Evolutionary conservation across 2,329 filamentous ascomycete species (phyloP).

Genomic region (Xylariomycetidae sp.): DNA sequence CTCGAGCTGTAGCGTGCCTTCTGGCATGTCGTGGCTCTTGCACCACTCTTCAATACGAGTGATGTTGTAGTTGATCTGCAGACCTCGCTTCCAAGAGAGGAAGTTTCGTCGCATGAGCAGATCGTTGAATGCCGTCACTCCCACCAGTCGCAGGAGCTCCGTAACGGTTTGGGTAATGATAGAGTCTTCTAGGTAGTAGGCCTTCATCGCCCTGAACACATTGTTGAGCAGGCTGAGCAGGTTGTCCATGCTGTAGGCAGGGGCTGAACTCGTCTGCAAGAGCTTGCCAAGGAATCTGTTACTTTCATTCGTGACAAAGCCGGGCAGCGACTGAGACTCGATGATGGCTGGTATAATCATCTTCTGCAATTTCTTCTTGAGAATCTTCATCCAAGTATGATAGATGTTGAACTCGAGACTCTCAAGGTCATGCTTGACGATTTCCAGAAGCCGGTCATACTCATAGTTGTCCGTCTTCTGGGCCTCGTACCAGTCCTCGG

Average conservation of each 20-base stretch:
- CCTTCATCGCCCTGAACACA: slow-evolving; percentile 98
- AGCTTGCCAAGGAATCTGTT: slow-evolving; percentile 98
- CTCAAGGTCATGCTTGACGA: slow-evolving; percentile 98
- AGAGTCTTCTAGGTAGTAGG: slow-evolving; percentile 92
- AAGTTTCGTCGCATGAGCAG: slow-evolving; percentile 97
- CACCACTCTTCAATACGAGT: slow-evolving; percentile 99
- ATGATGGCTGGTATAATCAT: slow-evolving; percentile 99
- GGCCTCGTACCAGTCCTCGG: slow-evolving; percentile 98
- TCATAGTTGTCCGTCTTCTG: slow-evolving; percentile 99
- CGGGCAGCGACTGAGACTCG: slow-evolving; percentile 94
- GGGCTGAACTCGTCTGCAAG: slow-evolving; percentile 80
- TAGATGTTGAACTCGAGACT: slow-evolving; percentile 99
- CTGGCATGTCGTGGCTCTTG: slow-evolving; percentile 99
- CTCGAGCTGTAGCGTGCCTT: slow-evolving; percentile 94
- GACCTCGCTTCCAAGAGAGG: slow-evolving; percentile 96
- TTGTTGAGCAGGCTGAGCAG: slow-evolving; percentile 92
- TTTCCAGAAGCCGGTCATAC: slow-evolving; percentile 94
- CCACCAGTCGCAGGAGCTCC: slow-evolving; percentile 86
- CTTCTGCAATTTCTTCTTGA: slow-evolving; percentile 99
- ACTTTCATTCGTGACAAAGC: slow-evolving; percentile 97
- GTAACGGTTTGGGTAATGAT: slow-evolving; percentile 96
- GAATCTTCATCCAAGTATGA: slow-evolving; percentile 99
- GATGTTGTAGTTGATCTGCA: slow-evolving; percentile 99
- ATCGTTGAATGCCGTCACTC: slow-evolving; percentile 98
- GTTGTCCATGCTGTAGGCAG: slow-evolving; percentile 99